Evolutionary conservation across 1,139 yeast genomes (phyloP).

Genomic region (Blastobotrys arbuscula): DNA sequence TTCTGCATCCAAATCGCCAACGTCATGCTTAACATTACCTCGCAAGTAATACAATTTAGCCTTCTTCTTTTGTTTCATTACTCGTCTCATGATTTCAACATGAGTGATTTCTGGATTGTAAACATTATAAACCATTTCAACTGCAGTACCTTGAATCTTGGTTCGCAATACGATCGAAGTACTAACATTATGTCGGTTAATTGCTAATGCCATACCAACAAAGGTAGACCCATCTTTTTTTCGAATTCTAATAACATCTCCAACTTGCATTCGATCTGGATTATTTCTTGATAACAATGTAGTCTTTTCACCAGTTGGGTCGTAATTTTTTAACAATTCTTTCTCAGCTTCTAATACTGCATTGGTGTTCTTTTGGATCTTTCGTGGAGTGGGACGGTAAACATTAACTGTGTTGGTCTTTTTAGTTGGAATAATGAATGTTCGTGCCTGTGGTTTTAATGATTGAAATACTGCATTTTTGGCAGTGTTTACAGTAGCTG

Average conservation of each 20-base stretch:
- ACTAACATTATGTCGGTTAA: slow-evolving; percentile 65
- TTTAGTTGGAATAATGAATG: slow-evolving; percentile 15
- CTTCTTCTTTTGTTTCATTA: slow-evolving; percentile 63
- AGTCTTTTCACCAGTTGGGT: slow-evolving; percentile 68
- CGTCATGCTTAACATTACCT: slow-evolving; percentile 69
- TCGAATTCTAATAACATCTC: slow-evolving; percentile 74
- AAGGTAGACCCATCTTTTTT: slow-evolving; percentile 66
- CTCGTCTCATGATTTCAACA: slow-evolving; percentile 69
- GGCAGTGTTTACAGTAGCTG: background rate
- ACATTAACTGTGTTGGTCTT: slow-evolving; percentile 31
- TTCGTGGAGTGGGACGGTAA: slow-evolving; percentile 31
- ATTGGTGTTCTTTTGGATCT: slow-evolving; percentile 41
- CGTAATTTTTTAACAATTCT: slow-evolving; percentile 52
- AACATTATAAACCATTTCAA: slow-evolving; percentile 72
- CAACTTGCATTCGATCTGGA: slow-evolving; percentile 58
- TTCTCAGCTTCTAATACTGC: slow-evolving; percentile 46
- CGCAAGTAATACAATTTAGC: slow-evolving; percentile 85
- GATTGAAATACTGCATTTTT: background rate
- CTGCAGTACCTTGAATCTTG: slow-evolving; percentile 70
- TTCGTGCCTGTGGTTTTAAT: slow-evolving; percentile 1
- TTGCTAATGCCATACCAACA: slow-evolving; percentile 70
- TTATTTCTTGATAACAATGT: slow-evolving; percentile 48
- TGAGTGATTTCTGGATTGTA: slow-evolving; percentile 72
- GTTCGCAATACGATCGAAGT: slow-evolving; percentile 73
- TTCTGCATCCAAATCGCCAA: slow-evolving; percentile 60